A percentile compares a stretch with the other conserved stretches of the same genome.
Conservation (phyloP, 2,329 filamentous ascomycete species). For the Tolypocladium ophioglossoides region DNA sequence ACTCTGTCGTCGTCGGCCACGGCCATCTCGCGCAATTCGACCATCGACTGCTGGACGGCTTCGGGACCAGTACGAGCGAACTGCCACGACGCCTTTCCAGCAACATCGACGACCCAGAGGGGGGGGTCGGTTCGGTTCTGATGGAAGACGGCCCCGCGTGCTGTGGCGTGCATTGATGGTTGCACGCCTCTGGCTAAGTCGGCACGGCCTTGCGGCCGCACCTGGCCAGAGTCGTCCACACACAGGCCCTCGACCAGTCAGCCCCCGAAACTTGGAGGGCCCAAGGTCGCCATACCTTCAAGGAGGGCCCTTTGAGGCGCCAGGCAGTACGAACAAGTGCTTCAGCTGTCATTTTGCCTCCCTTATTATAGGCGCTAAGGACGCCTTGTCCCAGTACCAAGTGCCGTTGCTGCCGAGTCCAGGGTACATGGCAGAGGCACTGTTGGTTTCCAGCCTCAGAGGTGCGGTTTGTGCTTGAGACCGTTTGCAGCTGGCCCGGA, state of each 20-base stretch:
- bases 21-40: not conserved
- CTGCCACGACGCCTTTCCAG: not conserved
- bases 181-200: slow-evolving; percentile 10
- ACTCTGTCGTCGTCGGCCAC: not conserved
- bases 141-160: not conserved
- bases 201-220: slow-evolving; percentile 5
- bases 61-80: not conserved
- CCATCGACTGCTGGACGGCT: not conserved
- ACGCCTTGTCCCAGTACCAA: slow-evolving; percentile 11
- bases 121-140: too few relatives aligned
- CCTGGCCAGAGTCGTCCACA: not conserved
- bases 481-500: not conserved
- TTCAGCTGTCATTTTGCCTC: not conserved
- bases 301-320: not conserved
- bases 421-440: not conserved
- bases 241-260: not conserved
- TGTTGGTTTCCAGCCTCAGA: not conserved
- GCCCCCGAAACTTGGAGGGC: too few relatives aligned
- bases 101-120: not conserved
- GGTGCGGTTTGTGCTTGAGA: not conserved
- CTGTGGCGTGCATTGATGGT: not conserved
- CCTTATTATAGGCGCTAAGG: slow-evolving; percentile 2
- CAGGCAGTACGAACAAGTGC: not conserved
- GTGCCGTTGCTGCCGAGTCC: slow-evolving; percentile 19
- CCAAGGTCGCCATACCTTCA: not conserved